These are phyloP conservation scores for Lecanosticta acicola DNA, from an alignment of 2,329 filamentous ascomycete species.

Conservation along the genomic window DNA sequence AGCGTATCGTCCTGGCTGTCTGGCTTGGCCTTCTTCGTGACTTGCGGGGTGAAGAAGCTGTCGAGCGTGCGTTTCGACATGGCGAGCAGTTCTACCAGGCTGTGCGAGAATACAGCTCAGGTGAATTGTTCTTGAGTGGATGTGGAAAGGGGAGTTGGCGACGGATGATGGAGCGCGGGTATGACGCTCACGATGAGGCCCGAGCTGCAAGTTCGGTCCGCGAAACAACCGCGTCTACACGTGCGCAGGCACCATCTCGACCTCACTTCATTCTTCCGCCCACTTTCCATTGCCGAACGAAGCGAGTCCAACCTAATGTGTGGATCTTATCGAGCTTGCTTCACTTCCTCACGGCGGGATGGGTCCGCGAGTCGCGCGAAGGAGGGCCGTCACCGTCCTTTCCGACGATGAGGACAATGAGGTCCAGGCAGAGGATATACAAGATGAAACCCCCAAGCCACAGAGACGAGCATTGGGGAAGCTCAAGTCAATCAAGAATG, in stretches of 20 bases:
- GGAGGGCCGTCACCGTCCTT: constrained; percentile 24
- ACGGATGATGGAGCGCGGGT: too few species aligned
- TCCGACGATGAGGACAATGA: constrained; percentile 18
- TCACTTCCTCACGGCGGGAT: constrained; percentile 19
- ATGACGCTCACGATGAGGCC: not conserved
- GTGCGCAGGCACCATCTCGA: too few species aligned
- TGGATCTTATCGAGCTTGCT: not conserved
- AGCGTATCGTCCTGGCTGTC: not conserved
- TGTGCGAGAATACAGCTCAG: too few species aligned
- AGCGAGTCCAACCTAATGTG: not conserved
- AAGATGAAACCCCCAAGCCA: constrained; percentile 12
- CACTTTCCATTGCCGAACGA: not conserved
- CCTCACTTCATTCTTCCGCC: not conserved
- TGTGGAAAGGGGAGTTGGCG: too few species aligned
- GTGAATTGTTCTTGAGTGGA: too few species aligned
- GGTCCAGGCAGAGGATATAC: constrained; percentile 4
- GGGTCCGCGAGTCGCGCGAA: constrained; percentile 26
- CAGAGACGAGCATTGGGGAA: constrained; percentile 18
- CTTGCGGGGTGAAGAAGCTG: constrained; percentile 57
- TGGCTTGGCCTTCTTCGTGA: constrained; percentile 38
- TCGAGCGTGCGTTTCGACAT: constrained; percentile 55
- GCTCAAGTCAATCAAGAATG: constrained; percentile 19
- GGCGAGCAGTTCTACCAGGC: too few species aligned
- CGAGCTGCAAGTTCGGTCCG: not conserved
- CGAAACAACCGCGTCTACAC: not conserved